Evolutionary conservation across 2,329 filamentous ascomycete genomes (phyloP).

Genomic region (Cephalotrichum gorgonifer): DNA sequence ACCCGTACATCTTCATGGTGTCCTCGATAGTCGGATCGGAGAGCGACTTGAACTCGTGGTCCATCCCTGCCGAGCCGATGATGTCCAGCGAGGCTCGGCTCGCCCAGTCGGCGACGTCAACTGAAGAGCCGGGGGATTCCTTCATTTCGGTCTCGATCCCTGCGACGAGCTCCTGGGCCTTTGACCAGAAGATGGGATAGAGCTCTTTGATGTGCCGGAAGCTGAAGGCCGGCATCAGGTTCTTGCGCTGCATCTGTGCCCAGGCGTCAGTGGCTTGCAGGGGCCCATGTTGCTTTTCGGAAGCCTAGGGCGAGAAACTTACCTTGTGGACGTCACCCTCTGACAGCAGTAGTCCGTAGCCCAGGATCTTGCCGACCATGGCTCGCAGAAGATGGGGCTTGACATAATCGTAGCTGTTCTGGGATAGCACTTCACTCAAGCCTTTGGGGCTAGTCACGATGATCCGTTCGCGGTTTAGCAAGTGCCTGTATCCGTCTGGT

Average conservation of each 20-base stretch:
- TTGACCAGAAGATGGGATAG: constrained; percentile 13
- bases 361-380: constrained; percentile 8
- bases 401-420: constrained; percentile 9
- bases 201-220: constrained; percentile 11
- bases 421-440: constrained; percentile 3
- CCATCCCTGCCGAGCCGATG: constrained; percentile 20
- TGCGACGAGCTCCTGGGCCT: constrained; percentile 9
- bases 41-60: constrained; percentile 19
- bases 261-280: too few relatives aligned
- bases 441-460: constrained; percentile 4
- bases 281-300: too few relatives aligned
- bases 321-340: constrained; percentile 12
- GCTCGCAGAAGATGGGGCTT: constrained; percentile 9
- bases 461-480: constrained; percentile 3
- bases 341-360: constrained; percentile 9
- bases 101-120: constrained; percentile 12
- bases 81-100: constrained; percentile 22
- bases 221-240: constrained; percentile 13
- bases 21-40: constrained; percentile 18
- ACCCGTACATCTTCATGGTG: constrained; percentile 38
- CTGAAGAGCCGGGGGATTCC: too few relatives aligned
- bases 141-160: too few relatives aligned
- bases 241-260: constrained; percentile 8
- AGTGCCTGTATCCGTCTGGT: not conserved
- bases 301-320: too few relatives aligned